Evolutionary conservation across 2,329 filamentous ascomycete genomes (phyloP), one percentile per base, ranked within the genome.

Genomic region (Nemania diffusa): DNA sequence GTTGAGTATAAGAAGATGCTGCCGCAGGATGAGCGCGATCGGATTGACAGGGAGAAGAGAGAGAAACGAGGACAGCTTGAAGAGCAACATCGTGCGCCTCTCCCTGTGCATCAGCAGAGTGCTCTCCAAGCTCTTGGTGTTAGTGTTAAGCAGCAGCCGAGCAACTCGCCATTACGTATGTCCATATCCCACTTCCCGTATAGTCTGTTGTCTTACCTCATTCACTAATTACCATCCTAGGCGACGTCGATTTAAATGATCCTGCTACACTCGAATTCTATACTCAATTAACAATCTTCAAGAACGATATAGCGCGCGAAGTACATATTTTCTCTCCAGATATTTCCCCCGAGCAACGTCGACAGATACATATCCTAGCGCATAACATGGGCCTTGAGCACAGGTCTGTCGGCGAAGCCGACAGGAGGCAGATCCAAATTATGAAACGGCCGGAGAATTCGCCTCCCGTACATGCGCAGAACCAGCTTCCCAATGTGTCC

Each of bases 1-100:
- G 96, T 99, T 27, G 96, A 99, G 80, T 99, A 98, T 84, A 99
- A 99, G 86, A 98, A 98, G 83, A 98, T 99, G 96, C 87, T 99
- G 5, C 96, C 96, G 0, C 88, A 97, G 71, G 93, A 94, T 34
- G 96, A 98, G 80, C 89, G 96, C 59, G 96, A 99, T 81, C 89
- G 96, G 46, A 98, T 99, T 73, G 96, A 99, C 80, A 88, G 96
- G 5, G 96, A 98, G 81, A 99, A 98, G 88, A 88, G 96, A 65
- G 95, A 98, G 82, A 92, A 96, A 73, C 90, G 96, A 59, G 96
- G 96, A 56, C 96, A 99, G 80, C 87, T 99, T 13, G 94, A 99
- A 80, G 96, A 99, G 81, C 96, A 99, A 80, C 96, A 99, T 80
- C 90, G 94, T 32, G 77, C 93, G 83, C 74, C 90, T 52, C 89